Evolutionary conservation across 805 yeast genomes (phyloP), one percentile per base, ranked within the genome.

Genomic region (Sugiyamaella qingdaonensis): DNA sequence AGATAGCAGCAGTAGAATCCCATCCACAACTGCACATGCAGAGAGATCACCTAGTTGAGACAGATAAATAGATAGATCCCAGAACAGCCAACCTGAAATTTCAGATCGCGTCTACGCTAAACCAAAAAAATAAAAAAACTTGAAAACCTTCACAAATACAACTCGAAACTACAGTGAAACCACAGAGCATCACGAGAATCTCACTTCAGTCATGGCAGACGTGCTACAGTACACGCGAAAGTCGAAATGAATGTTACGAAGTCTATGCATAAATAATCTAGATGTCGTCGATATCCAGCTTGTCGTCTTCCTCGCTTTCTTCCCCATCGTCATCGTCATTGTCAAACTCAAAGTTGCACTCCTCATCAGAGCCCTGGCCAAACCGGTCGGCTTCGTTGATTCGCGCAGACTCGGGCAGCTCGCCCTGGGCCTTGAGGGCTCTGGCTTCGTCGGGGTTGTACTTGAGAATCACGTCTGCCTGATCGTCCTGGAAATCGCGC

Each of bases 401-500:
- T 78, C 89, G 88, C 56, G 98, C 97, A 63, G 85, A 80, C 73
- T 94, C 98, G 58, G 99, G 99, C 47, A 94, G 80, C 75, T 94
- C 99, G 63, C 99, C 99, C 72, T 85, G 87, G 59, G 82, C 86
- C 76, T 94, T 95, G 74, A 94, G 79, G 48, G 95, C 84, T 78
- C 99, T 88, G 57, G 99, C 99, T 75, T 94, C 99, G 68, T 94
- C 99, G 49, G 97, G 85, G 72, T 87, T 89, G 75, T 86, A 94
- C 75, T 94, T 94, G 73, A 92, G 95, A 54, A 94, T 92, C 62
- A 94, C 97, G 71, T 94, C 99, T 78, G 97, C 94, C 72, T 88
- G 95, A 58, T 88, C 96, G 67, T 92, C 97, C 75, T 94, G 97
- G 83, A 94, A 94, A 68, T 94, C 99, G 80, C 99, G 90, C 65